Base-by-base conservation (phyloP, 805 yeast species). In the Candida coquimbonensis region DNA sequence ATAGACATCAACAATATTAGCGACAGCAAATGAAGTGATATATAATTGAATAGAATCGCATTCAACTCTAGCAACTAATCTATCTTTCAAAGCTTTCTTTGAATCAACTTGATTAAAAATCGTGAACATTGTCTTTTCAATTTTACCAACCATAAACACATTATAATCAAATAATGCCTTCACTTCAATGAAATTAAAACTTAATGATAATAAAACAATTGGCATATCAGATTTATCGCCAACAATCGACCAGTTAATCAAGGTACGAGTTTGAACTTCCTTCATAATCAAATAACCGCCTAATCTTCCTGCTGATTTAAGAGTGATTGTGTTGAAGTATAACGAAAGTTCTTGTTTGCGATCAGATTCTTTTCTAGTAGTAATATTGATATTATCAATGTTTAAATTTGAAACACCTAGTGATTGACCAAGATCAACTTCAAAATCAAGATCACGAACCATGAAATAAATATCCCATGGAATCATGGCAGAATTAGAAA, bases 111-210 rank as follows among this genome's bases (percentile, higher is more conserved):
- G 87, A 60, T 91, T 93, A 60, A 74, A 81, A 17, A 88, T 67
- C 25, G 78, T 78, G 14, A 83, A 63, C 12, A 72, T 65, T 25
- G 79, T 65, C 1, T 67, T 65, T 7, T 68, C 63, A 19, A 83
- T 61, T 14, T 72, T 70, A 3, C 80, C 77, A 39, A 91, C 75
- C 32, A 87, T 74, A 61, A 93, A 89, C 16, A 87, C 78, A 59
- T 91, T 96, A 60, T 80, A 88, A 60, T 93, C 98, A 55, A 91
- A 80, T 0, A 89, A 80, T 5, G 81, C 66, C 55, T 83, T 84
- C 3, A 77, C 55, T 26, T 80, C 78, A 19, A 87, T 54, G 5
- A 70, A 65, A 2, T 69, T 78, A 31, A 88, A 59, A 0, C 83
- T 80, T 5, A 78, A 68, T 0, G 83, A 71, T 3, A 84, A 59